Evolutionary conservation across 2,329 filamentous ascomycete genomes (phyloP), one percentile per base, ranked within the genome.

Genomic region (Phialophora expanda): DNA sequence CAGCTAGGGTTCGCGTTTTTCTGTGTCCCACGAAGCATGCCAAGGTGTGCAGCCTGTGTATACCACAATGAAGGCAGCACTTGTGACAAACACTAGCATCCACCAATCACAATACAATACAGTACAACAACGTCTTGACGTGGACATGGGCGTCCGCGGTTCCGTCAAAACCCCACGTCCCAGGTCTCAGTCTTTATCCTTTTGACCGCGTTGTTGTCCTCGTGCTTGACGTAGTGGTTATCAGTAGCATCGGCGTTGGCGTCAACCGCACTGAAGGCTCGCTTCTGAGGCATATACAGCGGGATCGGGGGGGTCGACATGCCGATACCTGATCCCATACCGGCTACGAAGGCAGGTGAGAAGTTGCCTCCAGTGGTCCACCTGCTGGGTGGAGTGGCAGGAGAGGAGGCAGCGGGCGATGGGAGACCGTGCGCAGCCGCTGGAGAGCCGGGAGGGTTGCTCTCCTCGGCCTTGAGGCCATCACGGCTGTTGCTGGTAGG

Each of bases 121-220:
- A n/a, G 3, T 9, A 20, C 44, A 34, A 34, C 32, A 30, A 1
- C 41, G 14, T 4, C 44, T 8, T n/a, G 44, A 48, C 17, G 20
- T 17, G 17, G 48, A 8, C 48, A 11, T 26, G 17, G 5, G 3
- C 6, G 30, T 30, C 30, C 7, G 8, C 22, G 17, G 28, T 24
- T 12, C n/a, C 12, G 12, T 7, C 44, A 38, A 26, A 22, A 12
- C 28, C 53, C 54, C 53, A 62, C 11, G 7, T 48, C 55, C 59
- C 64, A 3, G 22, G 1, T 32, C 32, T 62, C 63, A 7, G 32
- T 48, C 60, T 66, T 66, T 1, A 63, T 32, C 50, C 51, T 62
- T 56, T 66, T 66, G 60, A 20, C 30, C 9, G 1, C 24, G 5
- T 51, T 20, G 26, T 26, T 20, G 26, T 26, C 26, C 26, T 50